Conservation (phyloP, 2,329 filamentous ascomycete genomes). For the Emmonsia crescens region DNA sequence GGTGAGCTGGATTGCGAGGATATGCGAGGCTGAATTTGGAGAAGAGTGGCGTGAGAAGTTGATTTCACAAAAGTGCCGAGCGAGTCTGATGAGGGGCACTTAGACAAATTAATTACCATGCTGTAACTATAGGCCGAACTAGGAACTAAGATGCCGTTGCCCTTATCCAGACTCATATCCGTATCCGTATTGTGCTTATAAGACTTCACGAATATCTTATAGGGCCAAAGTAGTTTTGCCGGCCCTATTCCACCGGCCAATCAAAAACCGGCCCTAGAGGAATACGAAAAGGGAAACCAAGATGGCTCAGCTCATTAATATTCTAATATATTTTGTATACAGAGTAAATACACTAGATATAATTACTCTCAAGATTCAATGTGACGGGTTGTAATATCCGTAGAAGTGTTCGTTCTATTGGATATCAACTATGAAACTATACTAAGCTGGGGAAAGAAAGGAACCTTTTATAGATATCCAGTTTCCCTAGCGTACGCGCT, state of each 20-base stretch:
- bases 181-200: too few relatives aligned
- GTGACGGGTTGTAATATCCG: not conserved
- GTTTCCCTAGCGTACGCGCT: not conserved
- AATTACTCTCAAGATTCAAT: not conserved
- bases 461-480: not conserved
- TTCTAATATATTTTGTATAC: not conserved
- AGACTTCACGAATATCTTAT: too few relatives aligned
- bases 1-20: not conserved
- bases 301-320: not conserved
- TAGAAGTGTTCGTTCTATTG: not conserved
- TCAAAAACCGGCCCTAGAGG: too few relatives aligned
- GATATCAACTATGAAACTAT: not conserved
- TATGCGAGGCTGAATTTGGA: conserved; percentile 6
- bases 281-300: too few relatives aligned
- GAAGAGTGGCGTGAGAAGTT: conserved; percentile 3
- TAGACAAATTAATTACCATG: too few relatives aligned
- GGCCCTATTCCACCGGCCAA: too few relatives aligned
- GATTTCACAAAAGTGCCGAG: not conserved
- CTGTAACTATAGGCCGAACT: too few relatives aligned
- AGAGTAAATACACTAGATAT: not conserved
- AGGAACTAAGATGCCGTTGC: too few relatives aligned
- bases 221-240: too few relatives aligned
- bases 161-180: too few relatives aligned
- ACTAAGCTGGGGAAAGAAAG: not conserved
- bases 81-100: too few relatives aligned